Evolutionary conservation across 2,329 filamentous ascomycete species (phyloP), one percentile per base, ranked within the genome.

Genomic region (Nannizziopsis arthrosporioides): DNA sequence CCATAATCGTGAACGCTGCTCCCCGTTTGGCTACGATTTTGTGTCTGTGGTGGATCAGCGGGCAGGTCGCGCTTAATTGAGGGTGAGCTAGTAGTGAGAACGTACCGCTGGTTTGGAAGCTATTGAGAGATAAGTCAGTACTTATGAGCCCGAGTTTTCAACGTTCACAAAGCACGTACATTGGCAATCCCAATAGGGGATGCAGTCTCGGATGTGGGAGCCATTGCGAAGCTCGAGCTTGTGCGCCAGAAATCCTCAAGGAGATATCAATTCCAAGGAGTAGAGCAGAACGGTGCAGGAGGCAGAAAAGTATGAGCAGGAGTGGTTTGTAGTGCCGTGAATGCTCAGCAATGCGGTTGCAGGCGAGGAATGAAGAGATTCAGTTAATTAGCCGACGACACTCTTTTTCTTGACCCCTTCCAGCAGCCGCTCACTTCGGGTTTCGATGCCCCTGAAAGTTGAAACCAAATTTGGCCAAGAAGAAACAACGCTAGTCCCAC

Each of bases 1-100:
- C 92, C 92, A 98, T 98, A 65, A 98, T 95, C 57, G 92, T 98
- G 73, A 98, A 98, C 65, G 89, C 85, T 64, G 92, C 93, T 73
- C 92, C 92, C 73, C 93, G 84, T 72, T 81, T 82, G 54, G 80
- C 80, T 61, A 83, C 80, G 64, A 83, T 83, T 72, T 82, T 82
- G 74, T 82, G 80, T 62, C 77, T 80, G 46, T 44, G 31, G 34
- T 52, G 46, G 37, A 58, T 62, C 57, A 63, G 56, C 50, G 14
- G 10, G 6, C 30, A 17, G 34, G 18, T 41, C 47, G 14, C 22
- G 36, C 9, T 36, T 39, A n/a, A 31, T 18, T 11, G 11, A 1
- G 27, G 19, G 22, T 22, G n/a, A 2, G 18, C 12, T 14, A 19
- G 8, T 8, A 42, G 22, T 22, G 31, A 15, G 39, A 14, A 60